These are phyloP conservation scores for Colletotrichum destructivum DNA, from an alignment of 2,329 filamentous ascomycete genomes.

Conservation along the genomic window DNA sequence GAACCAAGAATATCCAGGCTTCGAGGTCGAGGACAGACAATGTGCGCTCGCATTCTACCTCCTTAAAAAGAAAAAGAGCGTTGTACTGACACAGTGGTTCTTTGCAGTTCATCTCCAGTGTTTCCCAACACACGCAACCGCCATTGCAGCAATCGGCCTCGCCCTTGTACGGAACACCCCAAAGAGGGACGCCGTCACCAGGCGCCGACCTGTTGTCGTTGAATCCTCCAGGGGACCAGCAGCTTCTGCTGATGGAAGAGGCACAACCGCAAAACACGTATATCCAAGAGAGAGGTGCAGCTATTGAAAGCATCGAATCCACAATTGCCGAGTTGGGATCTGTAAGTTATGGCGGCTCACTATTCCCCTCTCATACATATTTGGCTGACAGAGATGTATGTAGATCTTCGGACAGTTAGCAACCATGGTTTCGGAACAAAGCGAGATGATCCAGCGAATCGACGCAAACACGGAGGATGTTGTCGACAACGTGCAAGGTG, in stretches of 20 bases:
- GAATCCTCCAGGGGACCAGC: constrained; percentile 88
- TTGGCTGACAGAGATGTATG: constrained; percentile 14
- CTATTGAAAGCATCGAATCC: constrained; percentile 96
- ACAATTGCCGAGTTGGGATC: constrained; percentile 92
- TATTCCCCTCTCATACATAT: constrained; percentile 48
- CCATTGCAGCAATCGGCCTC: constrained; percentile 83
- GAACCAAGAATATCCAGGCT: constrained; percentile 98
- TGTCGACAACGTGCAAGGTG: constrained; percentile 97
- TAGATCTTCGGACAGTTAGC: constrained; percentile 92
- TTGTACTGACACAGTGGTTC: constrained; percentile 3
- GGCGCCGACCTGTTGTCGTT: constrained; percentile 84
- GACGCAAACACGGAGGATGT: constrained; percentile 98
- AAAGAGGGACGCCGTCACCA: constrained; percentile 75
- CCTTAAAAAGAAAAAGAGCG: too few species aligned
- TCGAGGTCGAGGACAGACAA: constrained; percentile 94
- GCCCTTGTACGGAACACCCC: constrained; percentile 87
- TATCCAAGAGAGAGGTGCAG: constrained; percentile 93
- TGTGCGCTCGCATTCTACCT: constrained; percentile 26
- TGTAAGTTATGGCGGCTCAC: constrained; percentile 44
- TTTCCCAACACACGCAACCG: constrained; percentile 81
- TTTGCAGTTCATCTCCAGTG: constrained; percentile 83
- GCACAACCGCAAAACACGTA: constrained; percentile 89
- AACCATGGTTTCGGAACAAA: constrained; percentile 97
- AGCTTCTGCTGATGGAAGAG: constrained; percentile 94
- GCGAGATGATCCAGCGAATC: constrained; percentile 97